Evolutionary conservation across 148 eudicot species (phyloP), one percentile per base, ranked within the genome.

Genomic region (Vaccinium vitisidaea): DNA sequence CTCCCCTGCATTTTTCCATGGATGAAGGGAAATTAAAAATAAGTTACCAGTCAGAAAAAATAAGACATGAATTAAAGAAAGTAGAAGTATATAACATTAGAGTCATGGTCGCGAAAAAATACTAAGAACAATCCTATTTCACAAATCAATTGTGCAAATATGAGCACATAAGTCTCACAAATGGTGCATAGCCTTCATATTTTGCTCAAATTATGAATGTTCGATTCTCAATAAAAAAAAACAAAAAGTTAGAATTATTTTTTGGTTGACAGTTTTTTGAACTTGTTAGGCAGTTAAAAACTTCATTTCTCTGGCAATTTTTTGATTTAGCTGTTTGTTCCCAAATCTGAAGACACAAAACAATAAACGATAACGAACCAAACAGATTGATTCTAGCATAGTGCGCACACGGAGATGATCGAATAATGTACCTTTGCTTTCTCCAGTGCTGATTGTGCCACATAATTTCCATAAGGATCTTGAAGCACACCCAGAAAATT

Each of bases 401-500:
- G 69, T 21, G 2, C 2, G 5, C 46, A 43, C 46, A 43, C 2
- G 69, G 69, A n/a, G 27, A 63, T n/a, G 69, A 21, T 2, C 27
- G 12, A 27, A 19, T 36, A 19, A 23, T 84, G 10, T 50, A 91
- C 95, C 94, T 88, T 87, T 5, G 90, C 48, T 23, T 52, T 19
- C 0, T 5, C 19, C 2, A 90, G n/a, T 2, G 89, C 88, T 10
- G 81, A 75, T 80, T 93, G 94, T 77, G 85, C 93, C 61, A 93
- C 94, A 82, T 87, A 93, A 80, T 93, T 93, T 2, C 95, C 95
- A 1, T 18, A 86, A 8, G 83, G 85, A 78, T 92, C 84, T 36
- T 84, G 90, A 70, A 89, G 70, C 77, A 93, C 55, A 46, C 73
- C 77, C 55, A 86, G 46, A 59, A 92, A 90, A 2, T 80, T 16